A percentile compares a stretch with the other conserved stretches of the same genome.
phyloP scores from a whole-genome alignment of 306 rosid genomes.

The Quercus berberidifolia region DNA sequence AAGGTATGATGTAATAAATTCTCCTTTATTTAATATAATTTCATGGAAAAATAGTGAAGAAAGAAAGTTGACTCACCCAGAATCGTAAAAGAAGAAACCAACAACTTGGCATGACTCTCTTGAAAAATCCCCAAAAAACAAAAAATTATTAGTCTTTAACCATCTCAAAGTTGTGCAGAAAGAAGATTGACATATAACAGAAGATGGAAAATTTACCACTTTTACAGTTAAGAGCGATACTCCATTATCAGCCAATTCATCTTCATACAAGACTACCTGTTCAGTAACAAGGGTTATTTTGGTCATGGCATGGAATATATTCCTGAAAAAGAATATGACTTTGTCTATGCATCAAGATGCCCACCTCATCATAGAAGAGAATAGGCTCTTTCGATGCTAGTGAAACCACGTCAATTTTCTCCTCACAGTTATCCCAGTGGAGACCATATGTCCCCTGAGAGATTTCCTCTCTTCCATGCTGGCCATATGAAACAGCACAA shows the following conservation, averaged over 20 bases:
- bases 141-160: conserved; percentile 24
- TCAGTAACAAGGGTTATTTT: conserved; percentile 23
- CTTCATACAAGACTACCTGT: conserved; percentile 94
- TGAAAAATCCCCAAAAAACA: conserved; percentile 31
- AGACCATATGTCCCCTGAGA: conserved; percentile 44
- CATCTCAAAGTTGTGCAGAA: conserved; percentile 12
- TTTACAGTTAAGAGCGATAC: conserved; percentile 88
- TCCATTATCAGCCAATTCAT: conserved; percentile 94
- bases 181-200: neutral
- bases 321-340: conserved; percentile 13
- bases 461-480: conserved; percentile 35
- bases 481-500: conserved; percentile 4
- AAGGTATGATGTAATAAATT: neutral
- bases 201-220: conserved; percentile 66
- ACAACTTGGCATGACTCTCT: conserved; percentile 96
- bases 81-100: conserved; percentile 96
- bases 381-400: conserved; percentile 91
- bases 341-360: conserved; percentile 7
- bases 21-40: neutral
- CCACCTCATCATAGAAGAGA: conserved; percentile 93
- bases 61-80: conserved; percentile 69
- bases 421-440: conserved; percentile 78
- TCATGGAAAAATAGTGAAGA: conserved; percentile 3
- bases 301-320: conserved; percentile 17
- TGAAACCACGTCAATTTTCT: conserved; percentile 73